Base-by-base conservation (phyloP, 495 filamentous ascomycete species). In the Xylaria telfairii region DNA sequence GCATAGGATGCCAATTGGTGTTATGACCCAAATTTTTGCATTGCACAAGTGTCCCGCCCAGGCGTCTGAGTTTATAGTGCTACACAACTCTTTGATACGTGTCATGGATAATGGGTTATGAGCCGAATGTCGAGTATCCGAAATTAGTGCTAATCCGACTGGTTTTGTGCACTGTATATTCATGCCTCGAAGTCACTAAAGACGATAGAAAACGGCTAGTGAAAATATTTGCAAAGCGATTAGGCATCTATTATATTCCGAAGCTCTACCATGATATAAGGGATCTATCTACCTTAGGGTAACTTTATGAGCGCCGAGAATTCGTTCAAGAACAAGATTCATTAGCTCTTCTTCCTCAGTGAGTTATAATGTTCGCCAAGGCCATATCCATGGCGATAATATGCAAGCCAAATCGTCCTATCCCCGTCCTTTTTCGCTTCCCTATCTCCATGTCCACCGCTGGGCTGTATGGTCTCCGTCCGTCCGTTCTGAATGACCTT, bases 301-400 rank as follows among this genome's bases (percentile, higher is more conserved):
- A 13, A 9, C 17, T 28, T 57, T 7, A 1, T 6, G 21, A 53
- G 49, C 6, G 15, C n/a, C 28, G 28, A n/a, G 17, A 21, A n/a
- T 1, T 7, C 17, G 32, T 21, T n/a, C 19, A 53, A 65, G 26
- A 41, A 41, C 5, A 17, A n/a, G 4, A 8, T 13, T 34, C 41
- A 19, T 67, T 32, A 67, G 17, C 69, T 34, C 62, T 67, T 67
- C 81, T 81, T 88, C 71, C 89, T 76, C 65, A 99, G 82, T 28
- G 95, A 97, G 77, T 98, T 99, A 82, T 98, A 99, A 82, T 99
- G 96, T 85, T 98, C 95, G 15, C 96, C 96, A 21, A 98, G 83
- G 2, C 94, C 94, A 83, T 93, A 98, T 64, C 90, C 90, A 82
- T 98, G 94, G 71, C 92, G 85, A 81, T 98, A 98, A 81, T 98